phyloP scores from a whole-genome alignment of 495 filamentous ascomycete genomes.

The Penicillium paxilli region DNA sequence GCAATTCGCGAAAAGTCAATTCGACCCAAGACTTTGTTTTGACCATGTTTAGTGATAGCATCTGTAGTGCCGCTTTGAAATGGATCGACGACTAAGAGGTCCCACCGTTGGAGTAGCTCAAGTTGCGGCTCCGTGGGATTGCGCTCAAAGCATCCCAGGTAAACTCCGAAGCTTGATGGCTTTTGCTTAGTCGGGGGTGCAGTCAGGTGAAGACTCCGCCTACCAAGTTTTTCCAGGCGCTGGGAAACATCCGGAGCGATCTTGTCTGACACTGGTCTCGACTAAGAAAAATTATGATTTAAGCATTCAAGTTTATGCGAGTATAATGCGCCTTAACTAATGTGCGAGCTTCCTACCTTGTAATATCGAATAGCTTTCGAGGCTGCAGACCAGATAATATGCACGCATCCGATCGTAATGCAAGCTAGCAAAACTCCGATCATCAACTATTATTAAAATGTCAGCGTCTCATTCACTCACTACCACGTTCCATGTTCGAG shows the following conservation, averaged over 20 bases:
- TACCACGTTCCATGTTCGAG: not conserved
- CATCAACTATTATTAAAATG: slow-evolving; percentile 26
- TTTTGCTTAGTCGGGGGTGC: slow-evolving; percentile 20
- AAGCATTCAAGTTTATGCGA: not conserved
- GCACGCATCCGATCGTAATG: slow-evolving; percentile 29
- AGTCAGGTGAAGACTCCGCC: slow-evolving; percentile 22
- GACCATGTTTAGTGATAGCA: slow-evolving; percentile 27
- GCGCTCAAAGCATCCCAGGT: slow-evolving; percentile 42
- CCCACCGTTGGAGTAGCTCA: slow-evolving; percentile 43
- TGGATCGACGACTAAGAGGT: slow-evolving; percentile 49
- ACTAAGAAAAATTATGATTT: slow-evolving; percentile 19
- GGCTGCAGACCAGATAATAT: slow-evolving; percentile 31
- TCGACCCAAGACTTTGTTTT: slow-evolving; percentile 38
- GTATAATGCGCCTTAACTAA: not conserved
- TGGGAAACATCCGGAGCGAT: slow-evolving; percentile 29
- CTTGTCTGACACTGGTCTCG: slow-evolving; percentile 24
- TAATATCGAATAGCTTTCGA: slow-evolving; percentile 24
- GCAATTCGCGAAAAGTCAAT: slow-evolving; percentile 38
- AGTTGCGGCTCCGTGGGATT: slow-evolving; percentile 33
- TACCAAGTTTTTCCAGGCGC: slow-evolving; percentile 28
- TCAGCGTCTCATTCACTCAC: slow-evolving; percentile 11
- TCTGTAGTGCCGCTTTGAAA: slow-evolving; percentile 39
- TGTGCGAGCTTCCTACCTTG: slow-evolving; percentile 27
- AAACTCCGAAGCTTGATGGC: slow-evolving; percentile 50
- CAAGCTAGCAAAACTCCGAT: slow-evolving; percentile 40